Base-by-base conservation (phyloP, 495 filamentous ascomycete species). In the Penicillium dipodomyicola region DNA sequence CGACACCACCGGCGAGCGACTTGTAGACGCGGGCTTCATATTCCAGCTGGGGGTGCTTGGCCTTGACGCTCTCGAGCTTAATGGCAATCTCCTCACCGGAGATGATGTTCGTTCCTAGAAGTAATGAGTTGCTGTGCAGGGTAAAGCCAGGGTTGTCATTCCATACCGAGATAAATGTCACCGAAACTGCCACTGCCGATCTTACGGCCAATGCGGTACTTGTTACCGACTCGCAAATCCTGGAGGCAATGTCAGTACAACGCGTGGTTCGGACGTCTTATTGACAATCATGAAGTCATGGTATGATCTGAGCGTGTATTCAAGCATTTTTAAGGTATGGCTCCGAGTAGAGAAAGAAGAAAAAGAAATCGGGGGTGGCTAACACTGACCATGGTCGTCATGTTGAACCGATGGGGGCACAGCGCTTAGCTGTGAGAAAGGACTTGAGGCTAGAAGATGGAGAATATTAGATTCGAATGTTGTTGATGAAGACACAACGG, bases 21-120 rank as follows among this genome's bases (percentile, higher is more conserved):
- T 99, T 99, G 87, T 99, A 99, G 70, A 99, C 95, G 59, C 95
- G 92, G 56, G 95, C 95, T 73, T 99, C 95, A 82, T 99, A 99
- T 77, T 99, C 95, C 43, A 99, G 89, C 72, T 99, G 95, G 39
- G 94, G 95, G 75, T 99, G 95, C 81, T 99, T 99, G 65, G 95
- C 95, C 82, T 99, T 99, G 73, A 97, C 95, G 58, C 91, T 96
- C 78, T 99, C 95, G 47, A 99, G 90, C 79, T 99, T 99, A 79
- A 99, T 99, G 71, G 95, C 95, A 65, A 99, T 99, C 77, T 99
- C 95, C 69, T 99, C 95, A 40, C 95, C 95, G 15, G 95, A 99
- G 75, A 99, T 99, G 77, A 99, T 99, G 82, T 99, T 99, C 71
- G 95, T 99, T 60, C 94, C 87, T 90, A 44, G 37, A 1, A 2